A percentile compares a stretch with the other conserved stretches of the same genome.
phyloP scores from a whole-genome alignment of 257 asterid species.

The Fraxinus anomala region DNA sequence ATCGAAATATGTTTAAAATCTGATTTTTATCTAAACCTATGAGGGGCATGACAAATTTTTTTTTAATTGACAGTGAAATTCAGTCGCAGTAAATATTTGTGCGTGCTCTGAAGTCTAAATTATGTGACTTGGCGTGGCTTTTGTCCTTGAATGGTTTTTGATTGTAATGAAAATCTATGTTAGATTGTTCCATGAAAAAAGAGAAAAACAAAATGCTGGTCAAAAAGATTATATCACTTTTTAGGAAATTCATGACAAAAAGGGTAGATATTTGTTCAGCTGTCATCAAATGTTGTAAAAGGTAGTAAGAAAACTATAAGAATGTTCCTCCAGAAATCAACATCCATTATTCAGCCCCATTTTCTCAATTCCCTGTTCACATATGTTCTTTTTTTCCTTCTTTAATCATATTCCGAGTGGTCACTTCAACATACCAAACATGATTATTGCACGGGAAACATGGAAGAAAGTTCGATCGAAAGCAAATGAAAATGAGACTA shows the following conservation, averaged over 20 bases:
- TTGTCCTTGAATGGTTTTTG: constrained; percentile 5
- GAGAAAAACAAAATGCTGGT: constrained; percentile 2
- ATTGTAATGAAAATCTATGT: constrained; percentile 4
- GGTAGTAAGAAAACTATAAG: constrained; percentile 14
- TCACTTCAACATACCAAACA: background rate
- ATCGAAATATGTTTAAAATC: no score
- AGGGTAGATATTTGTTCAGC: constrained; percentile 23
- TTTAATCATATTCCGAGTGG: background rate
- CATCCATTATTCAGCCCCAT: constrained; percentile 27
- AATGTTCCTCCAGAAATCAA: constrained; percentile 27
- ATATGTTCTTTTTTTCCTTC: background rate
- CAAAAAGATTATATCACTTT: constrained; percentile 26
- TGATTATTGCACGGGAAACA: background rate
- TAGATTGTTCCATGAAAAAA: constrained; percentile 2
- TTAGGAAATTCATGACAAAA: background rate
- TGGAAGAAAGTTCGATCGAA: background rate
- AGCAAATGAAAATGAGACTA: background rate
- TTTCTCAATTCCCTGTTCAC: constrained; percentile 22
- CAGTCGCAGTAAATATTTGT: background rate
- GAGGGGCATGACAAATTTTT: no score
- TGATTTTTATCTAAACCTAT: no score
- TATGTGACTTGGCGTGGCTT: constrained; percentile 14
- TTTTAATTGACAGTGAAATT: background rate
- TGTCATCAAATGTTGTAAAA: constrained; percentile 27
- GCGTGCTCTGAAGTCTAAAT: background rate